Evolutionary conservation across 2,329 filamentous ascomycete genomes (phyloP).

Genomic region (Trichoderma afroharzianum): DNA sequence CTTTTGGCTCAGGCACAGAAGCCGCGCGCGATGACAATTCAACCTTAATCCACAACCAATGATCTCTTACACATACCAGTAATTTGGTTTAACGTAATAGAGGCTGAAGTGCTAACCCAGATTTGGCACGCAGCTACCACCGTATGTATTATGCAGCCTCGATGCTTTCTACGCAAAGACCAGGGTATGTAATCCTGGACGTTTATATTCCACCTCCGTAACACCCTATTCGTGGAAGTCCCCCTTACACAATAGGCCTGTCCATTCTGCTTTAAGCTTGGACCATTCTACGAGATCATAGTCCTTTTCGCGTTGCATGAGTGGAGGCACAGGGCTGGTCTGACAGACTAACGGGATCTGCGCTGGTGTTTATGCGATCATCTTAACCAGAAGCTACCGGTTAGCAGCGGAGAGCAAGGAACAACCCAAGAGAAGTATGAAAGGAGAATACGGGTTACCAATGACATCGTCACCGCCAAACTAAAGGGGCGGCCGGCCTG

Average conservation of each 20-base stretch:
- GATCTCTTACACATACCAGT: neutral
- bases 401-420: neutral
- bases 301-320: neutral
- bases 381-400: neutral
- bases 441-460: neutral
- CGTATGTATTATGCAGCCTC: neutral
- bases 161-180: neutral
- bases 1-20: neutral
- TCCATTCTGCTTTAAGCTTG: neutral
- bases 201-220: neutral
- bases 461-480: neutral
- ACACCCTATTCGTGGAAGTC: neutral
- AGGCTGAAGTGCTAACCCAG: neutral
- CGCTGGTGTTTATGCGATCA: neutral
- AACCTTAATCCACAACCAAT: neutral
- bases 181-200: neutral
- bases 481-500: neutral
- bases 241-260: neutral
- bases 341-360: neutral
- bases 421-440: neutral
- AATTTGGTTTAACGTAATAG: neutral
- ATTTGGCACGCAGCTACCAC: neutral
- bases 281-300: neutral
- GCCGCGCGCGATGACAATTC: neutral
- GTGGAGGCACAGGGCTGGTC: neutral